Conservation (phyloP, 345 rosid species). For the Bruguiera parviflora region DNA sequence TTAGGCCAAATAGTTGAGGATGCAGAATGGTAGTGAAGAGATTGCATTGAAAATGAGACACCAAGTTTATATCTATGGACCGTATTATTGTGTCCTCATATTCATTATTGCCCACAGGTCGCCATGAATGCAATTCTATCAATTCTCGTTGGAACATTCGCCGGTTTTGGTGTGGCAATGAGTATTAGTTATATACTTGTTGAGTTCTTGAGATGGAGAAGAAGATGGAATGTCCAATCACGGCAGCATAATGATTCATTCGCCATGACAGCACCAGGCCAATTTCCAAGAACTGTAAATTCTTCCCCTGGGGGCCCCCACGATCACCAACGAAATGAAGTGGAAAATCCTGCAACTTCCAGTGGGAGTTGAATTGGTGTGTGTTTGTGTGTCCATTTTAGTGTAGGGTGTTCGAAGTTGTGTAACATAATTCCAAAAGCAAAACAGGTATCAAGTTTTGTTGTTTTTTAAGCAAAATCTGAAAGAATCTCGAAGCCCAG, state of each 20-base stretch:
- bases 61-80: background rate
- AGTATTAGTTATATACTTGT: slow-evolving; percentile 73
- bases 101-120: slow-evolving; percentile 39
- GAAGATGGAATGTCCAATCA: slow-evolving; percentile 41
- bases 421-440: background rate
- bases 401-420: background rate
- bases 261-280: slow-evolving; percentile 27
- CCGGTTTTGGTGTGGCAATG: slow-evolving; percentile 83
- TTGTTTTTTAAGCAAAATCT: too few species aligned
- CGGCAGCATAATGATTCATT: slow-evolving; percentile 21
- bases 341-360: slow-evolving; percentile 19
- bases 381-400: too few species aligned
- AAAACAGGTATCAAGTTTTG: too few species aligned
- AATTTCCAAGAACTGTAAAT: slow-evolving; percentile 26
- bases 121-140: slow-evolving; percentile 67
- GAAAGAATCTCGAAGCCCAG: too few species aligned
- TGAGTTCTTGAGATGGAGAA: slow-evolving; percentile 74
- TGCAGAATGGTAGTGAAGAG: too few species aligned
- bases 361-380: background rate
- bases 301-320: slow-evolving; percentile 14
- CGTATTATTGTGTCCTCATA: background rate
- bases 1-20: too few species aligned
- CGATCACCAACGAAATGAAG: slow-evolving; percentile 8
- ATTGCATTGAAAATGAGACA: background rate
- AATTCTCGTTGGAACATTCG: slow-evolving; percentile 69